Conservation (phyloP, 768 basidiomycete species). For the Melanogaster broomeanus region DNA sequence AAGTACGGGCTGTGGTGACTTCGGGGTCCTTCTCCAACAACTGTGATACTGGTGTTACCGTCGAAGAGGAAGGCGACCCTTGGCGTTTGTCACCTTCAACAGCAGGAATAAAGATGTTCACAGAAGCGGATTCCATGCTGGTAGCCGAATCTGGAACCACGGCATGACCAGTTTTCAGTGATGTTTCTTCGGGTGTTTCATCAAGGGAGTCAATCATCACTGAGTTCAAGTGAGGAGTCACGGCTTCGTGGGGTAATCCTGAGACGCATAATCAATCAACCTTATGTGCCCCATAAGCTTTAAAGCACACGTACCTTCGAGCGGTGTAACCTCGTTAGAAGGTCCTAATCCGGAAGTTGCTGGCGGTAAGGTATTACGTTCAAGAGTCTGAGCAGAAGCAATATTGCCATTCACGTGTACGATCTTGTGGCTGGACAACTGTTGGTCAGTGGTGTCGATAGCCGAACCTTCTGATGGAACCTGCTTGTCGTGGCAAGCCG, state of each 20-base stretch:
- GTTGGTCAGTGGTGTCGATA: slow-evolving; percentile 11
- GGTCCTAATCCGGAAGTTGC: slow-evolving; percentile 7
- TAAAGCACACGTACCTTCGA: slow-evolving; percentile 16
- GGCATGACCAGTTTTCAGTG: slow-evolving; percentile 4
- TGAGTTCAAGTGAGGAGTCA: slow-evolving; percentile 13
- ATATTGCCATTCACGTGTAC: slow-evolving; percentile 20
- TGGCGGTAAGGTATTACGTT: slow-evolving; percentile 13
- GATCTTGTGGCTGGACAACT: slow-evolving; percentile 24
- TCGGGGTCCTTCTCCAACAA: slow-evolving; percentile 16
- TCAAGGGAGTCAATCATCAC: slow-evolving; percentile 3
- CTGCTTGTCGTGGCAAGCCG: slow-evolving; percentile 7
- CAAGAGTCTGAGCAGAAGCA: slow-evolving; percentile 9
- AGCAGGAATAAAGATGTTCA: slow-evolving; percentile 8
- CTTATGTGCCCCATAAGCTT: background rate
- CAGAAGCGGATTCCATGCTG: slow-evolving; percentile 10
- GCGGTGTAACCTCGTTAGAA: slow-evolving; percentile 4
- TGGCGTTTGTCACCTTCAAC: slow-evolving; percentile 5
- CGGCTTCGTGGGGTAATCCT: slow-evolving; percentile 14
- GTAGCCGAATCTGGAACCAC: slow-evolving; percentile 4
- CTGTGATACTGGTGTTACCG: slow-evolving; percentile 11
- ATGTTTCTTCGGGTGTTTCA: slow-evolving; percentile 5
- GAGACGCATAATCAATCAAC: slow-evolving; percentile 16
- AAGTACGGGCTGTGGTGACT: slow-evolving; percentile 9
- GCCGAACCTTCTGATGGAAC: slow-evolving; percentile 18
- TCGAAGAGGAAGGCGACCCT: slow-evolving; percentile 11